Percentiles rank a stretch among this genome's conserved stretches.
phyloP scores from a whole-genome alignment of 2,329 filamentous ascomycete species.

The Neophaeococcomyces aloes region DNA sequence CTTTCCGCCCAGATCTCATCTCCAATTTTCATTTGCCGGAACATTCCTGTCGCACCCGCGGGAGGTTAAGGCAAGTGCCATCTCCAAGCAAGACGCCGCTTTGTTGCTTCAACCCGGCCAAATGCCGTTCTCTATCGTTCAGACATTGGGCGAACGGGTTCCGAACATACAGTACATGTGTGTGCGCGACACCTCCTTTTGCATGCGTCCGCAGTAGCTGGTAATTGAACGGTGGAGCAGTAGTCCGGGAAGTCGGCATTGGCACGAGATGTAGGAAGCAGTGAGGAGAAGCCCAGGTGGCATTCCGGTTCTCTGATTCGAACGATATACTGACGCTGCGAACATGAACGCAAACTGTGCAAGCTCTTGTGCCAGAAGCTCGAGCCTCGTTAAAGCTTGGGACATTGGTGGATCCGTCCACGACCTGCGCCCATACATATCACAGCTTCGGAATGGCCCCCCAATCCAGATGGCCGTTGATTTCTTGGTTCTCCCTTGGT shows the following conservation, averaged over 20 bases:
- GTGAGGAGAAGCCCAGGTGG: no score
- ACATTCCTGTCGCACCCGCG: conserved; percentile 1
- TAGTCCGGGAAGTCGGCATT: no score
- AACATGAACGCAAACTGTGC: neutral
- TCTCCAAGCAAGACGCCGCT: neutral
- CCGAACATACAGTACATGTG: no score
- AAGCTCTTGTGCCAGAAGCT: neutral
- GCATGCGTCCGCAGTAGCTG: no score
- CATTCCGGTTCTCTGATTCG: no score
- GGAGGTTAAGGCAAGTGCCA: neutral
- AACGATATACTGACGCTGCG: no score
- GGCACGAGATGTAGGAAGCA: no score
- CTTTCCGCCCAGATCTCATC: conserved; percentile 3
- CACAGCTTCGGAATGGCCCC: neutral
- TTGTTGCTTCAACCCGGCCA: neutral
- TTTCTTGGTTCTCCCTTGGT: neutral
- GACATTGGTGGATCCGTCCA: neutral
- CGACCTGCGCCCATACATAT: neutral
- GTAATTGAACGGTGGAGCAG: no score
- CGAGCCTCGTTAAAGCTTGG: neutral
- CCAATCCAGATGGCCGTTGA: neutral
- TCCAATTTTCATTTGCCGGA: neutral
- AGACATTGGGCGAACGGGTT: no score
- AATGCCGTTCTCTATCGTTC: neutral
- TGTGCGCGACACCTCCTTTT: no score